phyloP scores from a whole-genome alignment of 495 filamentous ascomycete species.

The Xylaria bambusicola region DNA sequence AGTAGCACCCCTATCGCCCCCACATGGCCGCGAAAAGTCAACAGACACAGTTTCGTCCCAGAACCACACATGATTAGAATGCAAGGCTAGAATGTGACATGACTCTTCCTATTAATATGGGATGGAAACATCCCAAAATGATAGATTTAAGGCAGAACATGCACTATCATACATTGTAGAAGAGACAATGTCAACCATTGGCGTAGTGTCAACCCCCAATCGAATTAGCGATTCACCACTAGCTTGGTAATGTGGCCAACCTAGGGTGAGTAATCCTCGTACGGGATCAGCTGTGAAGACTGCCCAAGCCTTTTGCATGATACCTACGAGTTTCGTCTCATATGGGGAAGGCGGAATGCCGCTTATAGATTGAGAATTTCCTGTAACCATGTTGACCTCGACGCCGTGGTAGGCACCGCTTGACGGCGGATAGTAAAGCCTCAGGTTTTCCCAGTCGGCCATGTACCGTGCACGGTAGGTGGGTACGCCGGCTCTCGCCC shows the following conservation, averaged over 20 bases:
- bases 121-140: background rate
- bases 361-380: constrained; percentile 40
- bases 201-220: background rate
- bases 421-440: constrained; percentile 36
- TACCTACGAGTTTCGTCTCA: background rate
- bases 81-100: background rate
- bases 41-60: too few relatives aligned
- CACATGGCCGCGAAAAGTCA: too few relatives aligned
- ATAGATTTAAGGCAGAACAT: background rate
- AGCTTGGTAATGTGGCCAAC: constrained; percentile 1
- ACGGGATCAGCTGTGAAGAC: constrained; percentile 45
- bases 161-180: background rate
- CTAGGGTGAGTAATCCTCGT: constrained; percentile 27
- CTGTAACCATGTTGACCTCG: constrained; percentile 54
- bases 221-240: background rate
- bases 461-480: constrained; percentile 49
- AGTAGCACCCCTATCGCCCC: too few relatives aligned
- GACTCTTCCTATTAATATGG: background rate
- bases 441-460: constrained; percentile 46
- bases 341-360: constrained; percentile 32
- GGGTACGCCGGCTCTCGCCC: constrained; percentile 33
- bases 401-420: constrained; percentile 55
- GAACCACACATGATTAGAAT: too few relatives aligned
- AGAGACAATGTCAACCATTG: constrained; percentile 1
- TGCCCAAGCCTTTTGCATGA: constrained; percentile 48